A percentile compares a stretch with the other conserved stretches of the same genome.
phyloP scores from a whole-genome alignment of 441 rosid species.

The Arabidopsis hybrid region DNA sequence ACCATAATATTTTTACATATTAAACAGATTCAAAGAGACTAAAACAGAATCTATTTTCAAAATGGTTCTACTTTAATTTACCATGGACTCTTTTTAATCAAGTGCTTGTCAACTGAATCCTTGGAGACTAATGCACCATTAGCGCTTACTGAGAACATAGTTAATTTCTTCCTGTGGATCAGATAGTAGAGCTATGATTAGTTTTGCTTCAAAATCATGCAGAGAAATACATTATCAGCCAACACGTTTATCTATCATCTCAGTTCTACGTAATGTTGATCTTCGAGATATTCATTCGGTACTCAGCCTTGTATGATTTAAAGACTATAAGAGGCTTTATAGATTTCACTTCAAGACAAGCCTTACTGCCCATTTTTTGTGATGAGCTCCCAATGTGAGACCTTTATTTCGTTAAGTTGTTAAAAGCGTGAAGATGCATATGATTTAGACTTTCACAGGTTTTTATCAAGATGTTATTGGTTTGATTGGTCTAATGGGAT shows the following conservation, averaged over 20 bases:
- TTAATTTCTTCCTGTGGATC: conserved; percentile 77
- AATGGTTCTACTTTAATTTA: conserved; percentile 38
- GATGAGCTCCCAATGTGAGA: neutral
- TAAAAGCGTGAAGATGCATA: neutral
- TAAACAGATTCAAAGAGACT: conserved; percentile 11
- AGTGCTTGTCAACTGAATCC: conserved; percentile 63
- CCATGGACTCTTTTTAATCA: conserved; percentile 83
- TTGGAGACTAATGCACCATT: conserved; percentile 83
- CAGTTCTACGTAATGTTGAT: neutral
- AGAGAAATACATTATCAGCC: neutral
- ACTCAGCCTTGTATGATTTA: neutral
- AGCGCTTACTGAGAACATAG: conserved; percentile 79
- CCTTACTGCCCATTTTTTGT: too few species aligned
- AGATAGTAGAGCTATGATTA: conserved; percentile 16
- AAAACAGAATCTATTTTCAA: conserved; percentile 7
- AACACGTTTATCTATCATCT: neutral
- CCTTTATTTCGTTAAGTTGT: neutral
- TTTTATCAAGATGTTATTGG: neutral
- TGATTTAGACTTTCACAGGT: neutral
- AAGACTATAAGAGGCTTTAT: neutral
- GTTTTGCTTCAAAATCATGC: neutral
- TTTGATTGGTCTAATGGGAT: neutral
- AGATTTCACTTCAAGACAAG: too few species aligned
- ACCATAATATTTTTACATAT: neutral
- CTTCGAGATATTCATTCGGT: neutral